Percentiles rank a stretch among this genome's conserved stretches.
Evolutionary conservation across 164 flowering plant species (phyloP).

Genomic region (Nymphaea thermarum): DNA sequence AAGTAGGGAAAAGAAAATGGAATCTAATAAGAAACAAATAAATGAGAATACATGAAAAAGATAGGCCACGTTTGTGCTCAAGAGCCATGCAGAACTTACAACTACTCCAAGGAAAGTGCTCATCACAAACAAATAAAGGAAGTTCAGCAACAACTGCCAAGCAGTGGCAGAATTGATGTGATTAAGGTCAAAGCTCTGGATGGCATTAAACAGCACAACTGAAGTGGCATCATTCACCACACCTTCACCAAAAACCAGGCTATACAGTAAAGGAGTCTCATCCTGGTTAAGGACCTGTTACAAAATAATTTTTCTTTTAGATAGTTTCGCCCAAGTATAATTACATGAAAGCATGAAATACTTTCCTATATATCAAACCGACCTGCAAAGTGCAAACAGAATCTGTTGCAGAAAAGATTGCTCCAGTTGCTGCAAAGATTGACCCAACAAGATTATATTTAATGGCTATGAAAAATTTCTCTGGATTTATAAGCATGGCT

Average conservation of each 20-base stretch:
- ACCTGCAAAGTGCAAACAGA: conserved; percentile 95
- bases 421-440: conserved; percentile 49
- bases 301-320: background rate
- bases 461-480: too few species aligned
- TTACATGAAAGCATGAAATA: background rate
- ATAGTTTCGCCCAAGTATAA: background rate
- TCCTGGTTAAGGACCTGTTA: conserved; percentile 71
- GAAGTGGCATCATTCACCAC: conserved; percentile 92
- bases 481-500: too few species aligned
- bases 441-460: too few species aligned
- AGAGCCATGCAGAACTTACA: conserved; percentile 25
- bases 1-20: background rate
- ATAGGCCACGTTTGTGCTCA: background rate
- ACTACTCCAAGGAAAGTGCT: conserved; percentile 70
- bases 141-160: conserved; percentile 42
- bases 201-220: conserved; percentile 83
- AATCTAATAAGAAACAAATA: background rate
- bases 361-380: background rate
- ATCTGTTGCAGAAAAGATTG: conserved; percentile 86
- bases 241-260: conserved; percentile 88
- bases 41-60: background rate
- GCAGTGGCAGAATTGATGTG: conserved; percentile 26
- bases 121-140: conserved; percentile 48
- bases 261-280: conserved; percentile 80
- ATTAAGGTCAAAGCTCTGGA: conserved; percentile 60